Conservation (phyloP, 2,329 filamentous ascomycete species). For the Xylaria digitata region DNA sequence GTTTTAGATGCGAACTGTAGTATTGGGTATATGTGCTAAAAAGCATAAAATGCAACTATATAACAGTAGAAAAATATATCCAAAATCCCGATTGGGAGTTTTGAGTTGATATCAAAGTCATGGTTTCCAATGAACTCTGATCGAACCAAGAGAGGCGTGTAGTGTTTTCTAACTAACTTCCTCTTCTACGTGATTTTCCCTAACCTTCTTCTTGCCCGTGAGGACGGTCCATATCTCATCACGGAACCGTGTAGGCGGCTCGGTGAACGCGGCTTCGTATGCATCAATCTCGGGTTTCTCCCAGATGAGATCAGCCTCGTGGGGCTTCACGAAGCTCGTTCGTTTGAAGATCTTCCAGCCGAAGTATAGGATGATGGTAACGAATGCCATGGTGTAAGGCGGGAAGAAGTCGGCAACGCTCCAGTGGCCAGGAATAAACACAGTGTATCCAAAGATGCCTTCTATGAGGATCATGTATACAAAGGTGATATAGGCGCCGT, state of each 20-base stretch:
- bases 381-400: constrained; percentile 64
- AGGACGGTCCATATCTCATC: constrained; percentile 56
- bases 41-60: constrained; percentile 23
- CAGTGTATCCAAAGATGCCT: constrained; percentile 66
- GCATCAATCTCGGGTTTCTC: constrained; percentile 68
- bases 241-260: constrained; percentile 60
- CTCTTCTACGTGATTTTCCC: constrained; percentile 43
- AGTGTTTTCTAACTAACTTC: constrained; percentile 22
- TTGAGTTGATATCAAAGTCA: neutral
- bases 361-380: constrained; percentile 64
- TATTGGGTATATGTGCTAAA: constrained; percentile 30
- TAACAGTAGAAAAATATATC: constrained; percentile 6
- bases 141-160: neutral
- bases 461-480: constrained; percentile 57
- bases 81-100: neutral
- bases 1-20: neutral
- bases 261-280: constrained; percentile 60
- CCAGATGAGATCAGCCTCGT: constrained; percentile 70
- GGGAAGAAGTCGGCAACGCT: constrained; percentile 51
- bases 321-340: constrained; percentile 64
- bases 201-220: constrained; percentile 49
- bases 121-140: constrained; percentile 15
- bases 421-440: constrained; percentile 57
- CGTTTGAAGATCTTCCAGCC: constrained; percentile 73
- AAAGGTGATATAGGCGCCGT: constrained; percentile 62